These are phyloP conservation scores for Eucommia ulmoides DNA, from an alignment of 257 asterid species.

Conservation along the genomic window DNA sequence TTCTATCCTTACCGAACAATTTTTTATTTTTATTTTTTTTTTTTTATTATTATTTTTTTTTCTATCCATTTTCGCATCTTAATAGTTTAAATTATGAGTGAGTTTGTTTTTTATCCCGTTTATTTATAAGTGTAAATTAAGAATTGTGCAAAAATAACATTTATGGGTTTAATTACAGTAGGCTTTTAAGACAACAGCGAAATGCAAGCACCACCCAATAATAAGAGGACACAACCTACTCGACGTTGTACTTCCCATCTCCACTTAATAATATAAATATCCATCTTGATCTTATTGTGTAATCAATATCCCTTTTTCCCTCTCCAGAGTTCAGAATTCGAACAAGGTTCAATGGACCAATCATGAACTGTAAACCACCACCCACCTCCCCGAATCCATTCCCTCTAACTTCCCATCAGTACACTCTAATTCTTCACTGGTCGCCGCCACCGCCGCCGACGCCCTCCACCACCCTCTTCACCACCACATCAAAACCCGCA, in stretches of 20 bases:
- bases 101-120: no score
- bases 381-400: slow-evolving; percentile 2
- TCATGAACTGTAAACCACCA: slow-evolving; percentile 35
- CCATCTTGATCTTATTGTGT: neutral
- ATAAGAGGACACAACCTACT: slow-evolving; percentile 13
- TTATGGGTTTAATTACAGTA: no score
- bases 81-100: no score
- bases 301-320: slow-evolving; percentile 33
- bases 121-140: no score
- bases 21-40: no score
- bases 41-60: no score
- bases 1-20: no score
- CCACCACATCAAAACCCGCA: slow-evolving; percentile 21
- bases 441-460: slow-evolving; percentile 22
- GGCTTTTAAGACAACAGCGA: no score
- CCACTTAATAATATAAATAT: slow-evolving; percentile 31
- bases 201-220: slow-evolving; percentile 1
- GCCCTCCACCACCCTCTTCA: slow-evolving; percentile 18
- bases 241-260: slow-evolving; percentile 36
- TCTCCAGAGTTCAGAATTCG: neutral
- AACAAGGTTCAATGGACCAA: slow-evolving; percentile 35
- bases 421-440: slow-evolving; percentile 25
- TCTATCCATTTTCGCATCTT: no score
- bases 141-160: no score
- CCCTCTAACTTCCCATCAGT: slow-evolving; percentile 10